These are phyloP conservation scores for Volvariella surrecta DNA, from an alignment of 1,284 basidiomycete species.

Conservation along the genomic window DNA sequence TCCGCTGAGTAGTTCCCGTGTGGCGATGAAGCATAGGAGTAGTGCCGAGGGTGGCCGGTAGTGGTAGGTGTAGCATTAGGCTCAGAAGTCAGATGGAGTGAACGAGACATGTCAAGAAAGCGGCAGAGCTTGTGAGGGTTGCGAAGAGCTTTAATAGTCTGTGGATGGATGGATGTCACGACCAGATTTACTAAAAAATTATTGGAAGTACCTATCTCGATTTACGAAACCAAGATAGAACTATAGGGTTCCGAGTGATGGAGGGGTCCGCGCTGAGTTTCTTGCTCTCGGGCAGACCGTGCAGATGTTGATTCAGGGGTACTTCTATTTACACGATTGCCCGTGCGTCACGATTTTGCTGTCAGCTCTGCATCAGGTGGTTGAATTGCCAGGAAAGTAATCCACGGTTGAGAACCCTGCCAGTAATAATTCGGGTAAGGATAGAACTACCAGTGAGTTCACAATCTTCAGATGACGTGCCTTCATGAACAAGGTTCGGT, in stretches of 20 bases:
- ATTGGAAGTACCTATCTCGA: conserved; percentile 22
- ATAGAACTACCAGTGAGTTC: conserved; percentile 13
- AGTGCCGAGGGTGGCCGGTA: conserved; percentile 19
- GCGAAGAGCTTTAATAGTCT: no score
- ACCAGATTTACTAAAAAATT: conserved; percentile 14
- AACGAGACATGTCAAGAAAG: no score
- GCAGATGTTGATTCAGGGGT: no score
- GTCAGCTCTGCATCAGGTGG: conserved; percentile 23
- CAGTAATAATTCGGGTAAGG: conserved; percentile 23
- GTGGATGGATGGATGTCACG: conserved; percentile 31
- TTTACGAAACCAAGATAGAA: conserved; percentile 23
- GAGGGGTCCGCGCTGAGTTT: conserved; percentile 6
- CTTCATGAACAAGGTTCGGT: conserved; percentile 26
- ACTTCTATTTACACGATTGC: no score
- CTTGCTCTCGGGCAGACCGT: no score
- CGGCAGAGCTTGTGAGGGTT: no score
- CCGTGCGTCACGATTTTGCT: conserved; percentile 7
- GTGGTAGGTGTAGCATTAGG: no score
- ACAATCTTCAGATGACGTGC: conserved; percentile 28
- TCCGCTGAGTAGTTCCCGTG: no score
- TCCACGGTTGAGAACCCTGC: conserved; percentile 18
- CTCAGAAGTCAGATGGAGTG: no score
- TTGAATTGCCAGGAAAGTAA: conserved; percentile 19
- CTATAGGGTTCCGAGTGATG: conserved; percentile 26
- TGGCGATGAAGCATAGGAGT: conserved; percentile 20